Base-by-base conservation (phyloP, 1,284 basidiomycete genomes). In the Sanghuangporus sanghuang region DNA sequence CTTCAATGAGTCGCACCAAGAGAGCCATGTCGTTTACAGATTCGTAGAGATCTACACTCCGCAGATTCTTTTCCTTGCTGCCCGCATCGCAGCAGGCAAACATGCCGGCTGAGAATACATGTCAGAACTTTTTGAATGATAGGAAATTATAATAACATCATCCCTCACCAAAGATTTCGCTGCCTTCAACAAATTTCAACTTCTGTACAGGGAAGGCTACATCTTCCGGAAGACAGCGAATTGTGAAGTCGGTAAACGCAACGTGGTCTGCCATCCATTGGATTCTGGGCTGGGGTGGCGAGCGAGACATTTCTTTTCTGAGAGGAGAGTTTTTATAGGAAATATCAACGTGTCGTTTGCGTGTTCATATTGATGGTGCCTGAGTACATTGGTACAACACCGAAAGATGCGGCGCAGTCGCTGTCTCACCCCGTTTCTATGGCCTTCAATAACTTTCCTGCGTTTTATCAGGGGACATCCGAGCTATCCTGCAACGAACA, bases 1-100 rank as follows among this genome's bases (percentile, higher is more conserved):
- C 71, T 67, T 83, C 84, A 54, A 89, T 69, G 35, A 88, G 73
- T 35, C 76, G 75, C 38, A 89, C 76, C 12, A 89, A 76, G 8
- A 80, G 73, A 54, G 74, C 72, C 9, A 88, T 72, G 38, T 75
- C 72, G 9, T 75, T 72, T 27, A 79, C 75, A 11, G 77, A 71
- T 69, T 89, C 87, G 58, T 81, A 75, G 27, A 89, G 71, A 61
- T 84, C 82, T 21, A 87, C 71, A 12, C 69, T 69, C 56, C 78
- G 36, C 16, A 1, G 36, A 3, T 27, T 32, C 53, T 21, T 61
- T 32, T n/a, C 46, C 27, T 58, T 6, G 49, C 23, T n/a, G 14
- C 27, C 60, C 2, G 8, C 35, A 44, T 65, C 60, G 39, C 63
- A 64, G 36, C 57, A 60, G 2, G 32, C 18, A 35, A 65, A 65